Evolutionary conservation across 2,329 filamentous ascomycete genomes (phyloP).

Genomic region (Parafenestella ontariensis): DNA sequence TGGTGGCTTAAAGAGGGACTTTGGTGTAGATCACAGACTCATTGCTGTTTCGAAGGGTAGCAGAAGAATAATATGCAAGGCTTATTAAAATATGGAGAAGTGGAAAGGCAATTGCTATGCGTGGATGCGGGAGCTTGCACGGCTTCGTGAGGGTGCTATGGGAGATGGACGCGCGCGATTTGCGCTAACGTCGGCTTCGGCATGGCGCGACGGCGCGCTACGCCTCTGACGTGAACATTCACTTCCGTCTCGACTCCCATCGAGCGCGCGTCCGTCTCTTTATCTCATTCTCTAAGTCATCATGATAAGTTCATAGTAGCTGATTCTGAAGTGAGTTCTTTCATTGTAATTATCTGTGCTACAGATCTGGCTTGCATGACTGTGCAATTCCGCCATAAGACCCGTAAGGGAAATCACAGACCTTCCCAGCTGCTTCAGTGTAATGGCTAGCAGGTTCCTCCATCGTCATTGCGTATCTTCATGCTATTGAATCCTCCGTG

Average conservation of each 20-base stretch:
- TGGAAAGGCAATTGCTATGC: conserved; percentile 28
- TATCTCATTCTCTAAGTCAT: neutral
- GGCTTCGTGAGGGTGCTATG: conserved; percentile 22
- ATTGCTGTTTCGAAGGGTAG: conserved; percentile 23
- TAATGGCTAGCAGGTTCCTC: too few relatives aligned
- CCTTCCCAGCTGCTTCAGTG: too few relatives aligned
- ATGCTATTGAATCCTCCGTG: too few relatives aligned
- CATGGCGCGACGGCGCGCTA: conserved; percentile 13
- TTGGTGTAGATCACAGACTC: conserved; percentile 17
- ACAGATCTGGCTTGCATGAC: too few relatives aligned
- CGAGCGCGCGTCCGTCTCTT: neutral
- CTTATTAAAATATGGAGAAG: conserved; percentile 16
- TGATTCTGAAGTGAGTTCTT: too few relatives aligned
- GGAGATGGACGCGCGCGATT: conserved; percentile 29
- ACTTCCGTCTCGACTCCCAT: conserved; percentile 13
- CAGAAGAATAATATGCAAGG: conserved; percentile 27
- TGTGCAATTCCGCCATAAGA: too few relatives aligned
- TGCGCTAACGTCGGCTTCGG: conserved; percentile 23
- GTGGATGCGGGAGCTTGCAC: conserved; percentile 34
- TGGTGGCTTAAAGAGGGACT: conserved; percentile 18
- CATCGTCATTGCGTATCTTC: too few relatives aligned
- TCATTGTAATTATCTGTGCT: too few relatives aligned
- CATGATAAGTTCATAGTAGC: too few relatives aligned
- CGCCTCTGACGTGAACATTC: conserved; percentile 3
- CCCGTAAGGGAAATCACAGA: too few relatives aligned